Evolutionary conservation across 169 alveolate species (phyloP), one percentile per base, ranked within the genome.

Genomic region (Babesia sp.): DNA sequence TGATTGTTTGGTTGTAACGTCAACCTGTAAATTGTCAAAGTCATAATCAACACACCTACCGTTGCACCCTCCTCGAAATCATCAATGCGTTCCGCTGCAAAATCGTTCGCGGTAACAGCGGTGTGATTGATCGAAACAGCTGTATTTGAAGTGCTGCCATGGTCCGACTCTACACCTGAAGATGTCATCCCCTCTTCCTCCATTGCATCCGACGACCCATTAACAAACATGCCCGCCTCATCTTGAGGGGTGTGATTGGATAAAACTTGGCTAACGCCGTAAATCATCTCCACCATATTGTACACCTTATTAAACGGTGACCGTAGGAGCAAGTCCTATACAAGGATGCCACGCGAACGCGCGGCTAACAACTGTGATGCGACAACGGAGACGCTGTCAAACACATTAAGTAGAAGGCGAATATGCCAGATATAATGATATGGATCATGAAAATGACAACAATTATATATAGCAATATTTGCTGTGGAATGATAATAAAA

Each of bases 101-200:
- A 14, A n/a, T 24, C 63, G 39, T 28, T 56, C 46, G 0, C 26
- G 12, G 18, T 22, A 11, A 36, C 54, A 14, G 3, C 36, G 26
- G 14, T 50, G 0, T 50, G 31, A 37, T 29, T 29, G 53, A 46
- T 28, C 26, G 54, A 45, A 7, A 42, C 29, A 24, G 63, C 37
- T 3, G 29, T 48, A 29, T 44, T 29, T 28, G 48, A 24, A 8
- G 74, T 46, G 39, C 63, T 22, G 1, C 42, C 50, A 28, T 50
- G 51, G 50, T 64, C 74, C 34, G 74, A 33, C 3, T 64, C 74
- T 26, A 45, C 63, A 37, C 74, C 26, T 12, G 51, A 37, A 44
- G 48, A 28, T 4, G 74, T 24, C 1, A 64, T 3, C 36, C 5
- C 45, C 48, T 50, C 74, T 1, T 37, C 74, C 37, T 64, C 74